Conservation (phyloP, 768 basidiomycete genomes). For the Agaricus sinodeliciosus region DNA sequence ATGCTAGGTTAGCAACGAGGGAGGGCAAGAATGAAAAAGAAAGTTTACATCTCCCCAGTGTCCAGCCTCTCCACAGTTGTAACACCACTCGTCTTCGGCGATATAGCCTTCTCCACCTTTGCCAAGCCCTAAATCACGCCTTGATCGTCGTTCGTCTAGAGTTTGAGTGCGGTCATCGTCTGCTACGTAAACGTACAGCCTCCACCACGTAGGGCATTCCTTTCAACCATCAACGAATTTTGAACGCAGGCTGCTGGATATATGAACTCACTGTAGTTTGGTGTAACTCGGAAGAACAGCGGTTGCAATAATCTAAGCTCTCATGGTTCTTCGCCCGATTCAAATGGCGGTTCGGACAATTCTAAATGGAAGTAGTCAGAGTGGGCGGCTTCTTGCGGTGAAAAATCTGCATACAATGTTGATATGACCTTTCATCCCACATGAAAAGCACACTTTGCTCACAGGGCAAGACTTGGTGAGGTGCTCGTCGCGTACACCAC, state of each 20-base stretch:
- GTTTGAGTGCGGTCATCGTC: constrained; percentile 43
- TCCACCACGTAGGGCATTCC: constrained; percentile 84
- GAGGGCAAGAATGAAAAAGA: neutral
- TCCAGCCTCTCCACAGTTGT: constrained; percentile 67
- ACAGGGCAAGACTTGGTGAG: constrained; percentile 72
- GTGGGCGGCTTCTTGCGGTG: neutral
- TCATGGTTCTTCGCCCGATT: constrained; percentile 14
- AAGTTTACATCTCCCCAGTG: constrained; percentile 75
- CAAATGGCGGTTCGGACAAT: constrained; percentile 60
- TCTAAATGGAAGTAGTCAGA: constrained; percentile 27
- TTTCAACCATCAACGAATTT: constrained; percentile 18
- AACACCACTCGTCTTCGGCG: constrained; percentile 71
- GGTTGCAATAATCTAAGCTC: constrained; percentile 40
- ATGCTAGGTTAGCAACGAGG: neutral
- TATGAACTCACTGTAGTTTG: constrained; percentile 49
- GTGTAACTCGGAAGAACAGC: constrained; percentile 63
- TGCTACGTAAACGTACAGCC: constrained; percentile 67
- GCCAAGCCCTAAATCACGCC: constrained; percentile 45
- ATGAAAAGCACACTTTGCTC: constrained; percentile 72
- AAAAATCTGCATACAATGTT: constrained; percentile 40
- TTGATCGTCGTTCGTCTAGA: constrained; percentile 41
- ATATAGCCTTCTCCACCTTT: constrained; percentile 78
- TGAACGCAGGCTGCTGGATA: no score
- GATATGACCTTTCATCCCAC: constrained; percentile 82
- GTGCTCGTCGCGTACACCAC: constrained; percentile 77